Evolutionary conservation across 139 green algal species (phyloP).

Genomic region (Haematococcus lacustris): DNA sequence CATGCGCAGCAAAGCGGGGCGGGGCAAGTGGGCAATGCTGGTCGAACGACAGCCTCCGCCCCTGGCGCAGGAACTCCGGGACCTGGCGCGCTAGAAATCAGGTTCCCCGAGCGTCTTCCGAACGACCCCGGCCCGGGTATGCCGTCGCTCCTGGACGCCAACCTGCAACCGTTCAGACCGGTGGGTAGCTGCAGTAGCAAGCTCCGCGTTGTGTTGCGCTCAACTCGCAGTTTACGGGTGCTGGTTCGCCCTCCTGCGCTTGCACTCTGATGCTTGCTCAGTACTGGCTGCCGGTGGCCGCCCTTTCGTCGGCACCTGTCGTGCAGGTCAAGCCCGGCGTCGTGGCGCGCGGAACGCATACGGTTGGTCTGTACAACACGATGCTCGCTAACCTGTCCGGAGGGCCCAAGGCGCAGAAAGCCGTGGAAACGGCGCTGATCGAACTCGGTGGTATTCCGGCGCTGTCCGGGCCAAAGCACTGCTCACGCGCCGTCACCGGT

Average conservation of each 20-base stretch:
- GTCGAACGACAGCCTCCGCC: neutral
- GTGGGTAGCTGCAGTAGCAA: neutral
- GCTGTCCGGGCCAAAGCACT: slow-evolving; percentile 26
- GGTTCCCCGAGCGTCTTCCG: slow-evolving; percentile 7
- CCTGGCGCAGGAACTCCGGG: neutral
- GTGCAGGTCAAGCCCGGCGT: neutral
- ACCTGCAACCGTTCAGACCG: slow-evolving; percentile 15
- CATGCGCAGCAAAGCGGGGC: neutral
- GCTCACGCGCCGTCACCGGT: slow-evolving; percentile 37
- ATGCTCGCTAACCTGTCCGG: neutral
- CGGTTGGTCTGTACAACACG: neutral
- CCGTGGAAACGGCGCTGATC: slow-evolving; percentile 38
- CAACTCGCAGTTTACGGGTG: neutral
- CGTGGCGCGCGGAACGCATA: neutral
- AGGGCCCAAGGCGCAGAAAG: neutral
- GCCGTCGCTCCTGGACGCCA: slow-evolving; percentile 49
- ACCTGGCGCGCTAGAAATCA: neutral
- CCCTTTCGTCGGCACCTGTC: neutral
- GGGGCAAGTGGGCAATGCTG: neutral
- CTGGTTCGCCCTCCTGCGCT: neutral
- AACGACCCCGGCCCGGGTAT: slow-evolving; percentile 23
- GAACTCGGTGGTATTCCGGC: slow-evolving; percentile 39
- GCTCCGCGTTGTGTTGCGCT: too few species aligned
- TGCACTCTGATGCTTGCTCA: neutral
- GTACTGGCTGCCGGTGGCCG: neutral